Base-by-base conservation (phyloP, 352 stramenopile genomes). In the Peronospora tabacina region DNA sequence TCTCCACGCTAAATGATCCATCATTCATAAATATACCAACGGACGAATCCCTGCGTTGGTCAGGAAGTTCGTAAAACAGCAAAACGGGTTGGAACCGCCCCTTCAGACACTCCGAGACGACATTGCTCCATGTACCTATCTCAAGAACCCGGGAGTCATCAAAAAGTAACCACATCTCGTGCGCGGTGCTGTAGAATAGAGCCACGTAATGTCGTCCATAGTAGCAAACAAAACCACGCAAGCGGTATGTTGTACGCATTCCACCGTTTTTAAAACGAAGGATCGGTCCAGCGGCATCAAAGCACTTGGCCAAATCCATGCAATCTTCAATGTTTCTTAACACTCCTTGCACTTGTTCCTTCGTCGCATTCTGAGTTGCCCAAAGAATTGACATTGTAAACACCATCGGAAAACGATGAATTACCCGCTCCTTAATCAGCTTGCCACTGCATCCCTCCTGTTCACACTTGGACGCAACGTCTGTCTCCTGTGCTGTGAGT, bases 131-230 rank as follows among this genome's bases (percentile, higher is more conserved):
- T 7, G 72, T 56, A 16, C 82, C 82, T 29, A 92, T 75, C 42
- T 90, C 76, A 2, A 85, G 61, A 17, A 92, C 82, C 12, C 76
- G 79, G 19, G 67, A 88, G 44, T 92, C 82, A 32, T 92, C 82
- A 40, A 92, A 90, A 26, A 92, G 70, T n/a, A 90, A 50, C 82
- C 82, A 92, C 59, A 84, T 84, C 39, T 89, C 84, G 65, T 92
- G 82, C 7, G 81, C 79, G 29, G 79, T 92, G 48, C 69, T 85
- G 70, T 89, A 90, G 40, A 92, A 92, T 3, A 90, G 55, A 11
- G 82, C 77, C 30, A 92, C 74, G 50, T 92, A 92, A 52, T 92
- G 82, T 3, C 68, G 72, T 1, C 82, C 82, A 42, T 92, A 92
- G 52, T 92, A 92, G 54, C 82, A 92, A 24, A 92, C 82, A 53